Evolutionary conservation across 495 filamentous ascomycete genomes (phyloP), one percentile per base, ranked within the genome.

Genomic region (Lasiosphaeria miniovina): DNA sequence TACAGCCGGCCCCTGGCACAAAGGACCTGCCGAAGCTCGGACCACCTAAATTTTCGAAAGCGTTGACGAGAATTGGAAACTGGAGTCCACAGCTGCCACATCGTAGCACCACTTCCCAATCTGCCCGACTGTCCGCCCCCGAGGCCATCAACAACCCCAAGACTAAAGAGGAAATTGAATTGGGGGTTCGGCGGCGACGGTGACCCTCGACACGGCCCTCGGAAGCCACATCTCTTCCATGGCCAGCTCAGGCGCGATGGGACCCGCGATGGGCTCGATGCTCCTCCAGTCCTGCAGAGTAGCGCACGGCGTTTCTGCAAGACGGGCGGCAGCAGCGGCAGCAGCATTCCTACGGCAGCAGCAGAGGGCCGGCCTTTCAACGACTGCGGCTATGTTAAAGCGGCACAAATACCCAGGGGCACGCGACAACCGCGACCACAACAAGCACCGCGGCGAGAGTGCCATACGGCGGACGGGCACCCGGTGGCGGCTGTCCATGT

Each of bases 391-490:
- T 12, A 67, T 69, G 50, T 59, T 70, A 64, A 74, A 70, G 54
- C 68, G 74, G 11, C 70, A 73, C 67, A 70, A 46, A 43, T 73
- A 73, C 63, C 49, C 55, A 5, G 65, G 62, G 38, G 71, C 70
- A 17, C 76, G 74, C 55, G 67, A 70, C 63, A 81, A 74, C 61
- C 73, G 80, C 58, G 88, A 92, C 70, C 77, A 79, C 66, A 91
- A 83, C 70, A 81, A 80, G 55, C 68, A 84, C 46, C 91, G 94
- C 52, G 94, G 91, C 5, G 84, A 97, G 45, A 93, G 89, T 31
- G 86, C 87, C 33, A 74, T 95, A 56, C 86, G 89, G 57, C 80
- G 87, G 24, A 92, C 88, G 32, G 91, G 90, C n/a, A 84, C 86
- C 2, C 84, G 84, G 60, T 82, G 86, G 65, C 84, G 82, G 40